phyloP scores from a whole-genome alignment of 2,329 filamentous ascomycete species.

The Fusarium sp. region DNA sequence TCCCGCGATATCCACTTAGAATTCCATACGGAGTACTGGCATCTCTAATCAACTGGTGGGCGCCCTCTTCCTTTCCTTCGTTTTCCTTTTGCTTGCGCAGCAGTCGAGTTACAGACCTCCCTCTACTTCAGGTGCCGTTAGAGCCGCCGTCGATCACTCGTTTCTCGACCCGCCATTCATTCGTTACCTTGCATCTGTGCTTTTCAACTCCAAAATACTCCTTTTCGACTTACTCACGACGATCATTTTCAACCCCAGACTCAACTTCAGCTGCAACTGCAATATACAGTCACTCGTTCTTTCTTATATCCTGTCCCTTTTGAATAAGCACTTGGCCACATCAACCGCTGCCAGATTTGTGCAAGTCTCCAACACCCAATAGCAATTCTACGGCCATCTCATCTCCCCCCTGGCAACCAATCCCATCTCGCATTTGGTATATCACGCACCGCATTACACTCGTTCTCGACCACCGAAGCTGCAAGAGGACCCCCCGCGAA shows the following conservation, averaged over 20 bases:
- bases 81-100: slow-evolving; percentile 29
- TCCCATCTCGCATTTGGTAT: slow-evolving; percentile 21
- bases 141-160: slow-evolving; percentile 40
- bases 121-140: slow-evolving; percentile 13
- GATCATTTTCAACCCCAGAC: slow-evolving; percentile 24
- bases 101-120: slow-evolving; percentile 22
- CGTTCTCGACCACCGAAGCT: slow-evolving; percentile 15
- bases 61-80: slow-evolving; percentile 25
- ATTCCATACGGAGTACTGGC: background rate
- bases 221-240: slow-evolving; percentile 17
- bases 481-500: slow-evolving; percentile 4
- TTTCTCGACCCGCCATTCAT: slow-evolving; percentile 29
- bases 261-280: background rate
- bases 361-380: background rate
- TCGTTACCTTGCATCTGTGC: background rate
- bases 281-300: slow-evolving; percentile 16
- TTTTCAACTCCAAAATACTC: slow-evolving; percentile 5
- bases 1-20: slow-evolving; percentile 20
- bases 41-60: slow-evolving; percentile 22
- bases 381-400: slow-evolving; percentile 21
- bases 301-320: background rate
- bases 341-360: slow-evolving; percentile 6
- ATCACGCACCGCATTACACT: slow-evolving; percentile 18
- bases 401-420: slow-evolving; percentile 30
- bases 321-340: background rate